Conservation (phyloP, 1,139 yeast species). For the Petasospora fabianii region DNA sequence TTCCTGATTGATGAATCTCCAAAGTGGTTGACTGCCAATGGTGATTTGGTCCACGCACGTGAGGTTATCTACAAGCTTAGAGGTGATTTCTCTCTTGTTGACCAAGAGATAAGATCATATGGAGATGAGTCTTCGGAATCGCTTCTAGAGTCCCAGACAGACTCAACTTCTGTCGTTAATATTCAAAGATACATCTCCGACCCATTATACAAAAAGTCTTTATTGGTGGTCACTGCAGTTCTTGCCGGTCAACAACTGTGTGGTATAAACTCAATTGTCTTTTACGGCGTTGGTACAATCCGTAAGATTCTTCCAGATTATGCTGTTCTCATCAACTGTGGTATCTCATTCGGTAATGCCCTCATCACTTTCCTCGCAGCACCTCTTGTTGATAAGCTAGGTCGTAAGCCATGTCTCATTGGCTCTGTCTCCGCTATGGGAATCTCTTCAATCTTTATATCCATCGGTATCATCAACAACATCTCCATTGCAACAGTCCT, state of each 20-base stretch:
- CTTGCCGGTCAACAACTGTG: conserved; percentile 88
- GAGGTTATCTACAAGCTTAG: conserved; percentile 33
- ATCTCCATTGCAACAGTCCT: conserved; percentile 53
- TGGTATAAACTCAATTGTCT: conserved; percentile 88
- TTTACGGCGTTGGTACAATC: conserved; percentile 85
- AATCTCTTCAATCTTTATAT: conserved; percentile 56
- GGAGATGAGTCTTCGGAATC: conserved; percentile 22
- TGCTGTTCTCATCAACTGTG: conserved; percentile 67
- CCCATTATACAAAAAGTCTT: conserved; percentile 52
- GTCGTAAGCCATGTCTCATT: conserved; percentile 71
- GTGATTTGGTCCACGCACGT: conserved; percentile 35
- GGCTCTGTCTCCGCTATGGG: conserved; percentile 71
- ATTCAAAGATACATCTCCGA: conserved; percentile 43
- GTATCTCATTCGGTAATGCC: conserved; percentile 70
- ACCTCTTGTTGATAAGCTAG: conserved; percentile 64
- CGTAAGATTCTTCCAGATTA: conserved; percentile 63
- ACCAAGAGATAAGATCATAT: conserved; percentile 31
- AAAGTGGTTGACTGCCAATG: conserved; percentile 59
- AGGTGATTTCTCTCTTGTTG: conserved; percentile 27
- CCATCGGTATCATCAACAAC: conserved; percentile 55
- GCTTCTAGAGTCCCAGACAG: conserved; percentile 8
- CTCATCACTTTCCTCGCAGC: conserved; percentile 72
- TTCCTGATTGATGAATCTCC: conserved; percentile 73
- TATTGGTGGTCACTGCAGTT: conserved; percentile 65
- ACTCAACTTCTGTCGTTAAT: background rate